Conservation (phyloP, 2,329 filamentous ascomycete species). For the Paraphaeosphaeria sporulosa region DNA sequence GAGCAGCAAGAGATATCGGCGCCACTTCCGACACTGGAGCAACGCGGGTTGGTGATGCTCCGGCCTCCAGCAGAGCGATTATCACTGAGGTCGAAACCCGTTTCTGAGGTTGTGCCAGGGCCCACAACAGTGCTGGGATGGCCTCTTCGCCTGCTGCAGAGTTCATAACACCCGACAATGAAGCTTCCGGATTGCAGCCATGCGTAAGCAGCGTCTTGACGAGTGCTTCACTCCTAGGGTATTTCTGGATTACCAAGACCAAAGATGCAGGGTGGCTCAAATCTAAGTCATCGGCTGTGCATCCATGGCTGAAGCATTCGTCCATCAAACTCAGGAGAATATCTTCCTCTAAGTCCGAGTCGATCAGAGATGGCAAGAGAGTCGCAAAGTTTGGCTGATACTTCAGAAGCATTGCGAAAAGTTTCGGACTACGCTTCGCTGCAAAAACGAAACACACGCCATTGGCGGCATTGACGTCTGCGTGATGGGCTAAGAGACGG, state of each 20-base stretch:
- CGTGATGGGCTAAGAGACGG: constrained; percentile 34
- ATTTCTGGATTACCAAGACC: constrained; percentile 34
- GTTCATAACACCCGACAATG: constrained; percentile 54
- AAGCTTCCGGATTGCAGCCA: constrained; percentile 50
- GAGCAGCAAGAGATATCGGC: constrained; percentile 67
- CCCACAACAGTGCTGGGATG: constrained; percentile 67
- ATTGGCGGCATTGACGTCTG: constrained; percentile 42
- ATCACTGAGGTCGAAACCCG: constrained; percentile 67
- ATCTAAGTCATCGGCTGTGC: constrained; percentile 31
- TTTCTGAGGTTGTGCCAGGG: constrained; percentile 69
- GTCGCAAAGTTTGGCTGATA: constrained; percentile 60
- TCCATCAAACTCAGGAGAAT: constrained; percentile 52
- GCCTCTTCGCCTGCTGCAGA: constrained; percentile 61
- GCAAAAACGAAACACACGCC: constrained; percentile 42
- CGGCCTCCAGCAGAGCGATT: constrained; percentile 62
- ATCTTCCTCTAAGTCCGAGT: constrained; percentile 59
- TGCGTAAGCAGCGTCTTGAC: constrained; percentile 30
- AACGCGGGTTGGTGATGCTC: constrained; percentile 66
- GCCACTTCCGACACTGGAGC: constrained; percentile 62
- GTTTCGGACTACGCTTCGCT: constrained; percentile 28
- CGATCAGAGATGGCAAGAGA: constrained; percentile 66
- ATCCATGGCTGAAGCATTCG: constrained; percentile 63
- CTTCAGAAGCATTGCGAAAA: constrained; percentile 37
- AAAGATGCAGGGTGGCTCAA: constrained; percentile 21
- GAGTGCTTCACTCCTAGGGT: constrained; percentile 34